Conservation (phyloP, 2,329 filamentous ascomycete species). For the Ophiocordyceps australis region DNA sequence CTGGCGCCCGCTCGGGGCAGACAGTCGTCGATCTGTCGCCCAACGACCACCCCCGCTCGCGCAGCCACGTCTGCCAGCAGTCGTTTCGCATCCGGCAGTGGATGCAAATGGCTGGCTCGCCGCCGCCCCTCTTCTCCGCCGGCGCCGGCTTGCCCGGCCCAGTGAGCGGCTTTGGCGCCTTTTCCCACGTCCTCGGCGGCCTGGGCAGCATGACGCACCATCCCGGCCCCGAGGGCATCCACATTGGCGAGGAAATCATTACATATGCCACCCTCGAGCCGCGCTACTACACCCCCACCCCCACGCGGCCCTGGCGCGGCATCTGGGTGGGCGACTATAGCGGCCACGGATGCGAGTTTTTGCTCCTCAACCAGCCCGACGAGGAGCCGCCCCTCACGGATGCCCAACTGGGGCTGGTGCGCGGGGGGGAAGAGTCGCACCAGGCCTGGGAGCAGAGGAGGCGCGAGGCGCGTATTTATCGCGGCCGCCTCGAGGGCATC, state of each 20-base stretch:
- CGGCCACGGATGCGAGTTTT: constrained; percentile 74
- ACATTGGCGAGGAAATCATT: constrained; percentile 34
- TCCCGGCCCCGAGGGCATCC: constrained; percentile 17
- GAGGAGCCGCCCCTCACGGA: constrained; percentile 20
- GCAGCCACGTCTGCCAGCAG: constrained; percentile 44
- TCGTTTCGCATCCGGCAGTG: constrained; percentile 62
- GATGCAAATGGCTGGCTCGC: constrained; percentile 42
- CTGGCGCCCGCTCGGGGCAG: constrained; percentile 11
- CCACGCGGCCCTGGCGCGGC: constrained; percentile 65
- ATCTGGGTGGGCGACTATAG: constrained; percentile 90
- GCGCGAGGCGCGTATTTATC: constrained; percentile 30
- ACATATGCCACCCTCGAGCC: constrained; percentile 58
- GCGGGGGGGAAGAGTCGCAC: constrained; percentile 21
- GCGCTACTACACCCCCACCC: constrained; percentile 61
- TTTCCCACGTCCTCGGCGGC: constrained; percentile 5
- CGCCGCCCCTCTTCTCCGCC: no score
- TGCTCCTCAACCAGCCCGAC: constrained; percentile 60
- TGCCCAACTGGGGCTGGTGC: constrained; percentile 20
- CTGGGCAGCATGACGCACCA: constrained; percentile 2
- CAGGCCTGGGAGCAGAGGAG: constrained; percentile 26
- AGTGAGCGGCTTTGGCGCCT: constrained; percentile 6
- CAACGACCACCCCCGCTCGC: constrained; percentile 22
- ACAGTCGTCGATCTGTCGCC: constrained; percentile 8
- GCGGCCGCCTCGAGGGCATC: constrained; percentile 59
- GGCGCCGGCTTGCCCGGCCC: constrained; percentile 12